Evolutionary conservation across 2,329 filamentous ascomycete species (phyloP), one percentile per base, ranked within the genome.

Genomic region (Penicillium janthinellum): DNA sequence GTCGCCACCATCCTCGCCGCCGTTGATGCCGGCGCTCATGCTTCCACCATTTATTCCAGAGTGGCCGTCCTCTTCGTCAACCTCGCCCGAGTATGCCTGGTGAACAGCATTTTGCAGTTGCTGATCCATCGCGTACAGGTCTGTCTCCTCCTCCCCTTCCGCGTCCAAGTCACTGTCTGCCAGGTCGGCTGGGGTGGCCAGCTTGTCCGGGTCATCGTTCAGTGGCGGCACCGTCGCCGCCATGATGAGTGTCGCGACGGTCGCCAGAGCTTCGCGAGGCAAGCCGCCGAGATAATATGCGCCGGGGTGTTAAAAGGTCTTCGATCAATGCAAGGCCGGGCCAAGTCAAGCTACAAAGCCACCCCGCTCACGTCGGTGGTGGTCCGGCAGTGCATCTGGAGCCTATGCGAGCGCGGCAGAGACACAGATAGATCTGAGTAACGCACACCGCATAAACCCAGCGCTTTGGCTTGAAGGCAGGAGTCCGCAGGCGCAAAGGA

Each of bases 71-170:
- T 75, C 71, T 14, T 68, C 70, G 35, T 64, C 66, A 8, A 67
- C 62, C 51, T 76, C 73, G 35, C 70, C 71, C 5, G 71, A 69
- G 44, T 75, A 75, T 58, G 74, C 70, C 58, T 71, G 67, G 41
- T 76, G 75, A 28, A 76, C 75, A 7, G 74, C 74, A 58, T 75
- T 70, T 63, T 77, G 74, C 22, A 76, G 70, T 53, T 74, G 74
- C 57, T 77, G 73, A 50, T 77, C 74, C 73, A 74, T 74, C 48
- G 72, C 70, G 56, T 77, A 78, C 35, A 78, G 57, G 56, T 78
- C 76, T 15, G 76, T 75, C 56, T 77, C 76, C 50, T 79, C 77
- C 60, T 79, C 76, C n/a, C 77, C 77, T 58, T 79, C 77, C 20
- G 77, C 77, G 60, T 79, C 77, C 65, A 75, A 73, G 55, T 79